Evolutionary conservation across 1,284 basidiomycete genomes (phyloP).

Genomic region (Apiotrichum sp.): DNA sequence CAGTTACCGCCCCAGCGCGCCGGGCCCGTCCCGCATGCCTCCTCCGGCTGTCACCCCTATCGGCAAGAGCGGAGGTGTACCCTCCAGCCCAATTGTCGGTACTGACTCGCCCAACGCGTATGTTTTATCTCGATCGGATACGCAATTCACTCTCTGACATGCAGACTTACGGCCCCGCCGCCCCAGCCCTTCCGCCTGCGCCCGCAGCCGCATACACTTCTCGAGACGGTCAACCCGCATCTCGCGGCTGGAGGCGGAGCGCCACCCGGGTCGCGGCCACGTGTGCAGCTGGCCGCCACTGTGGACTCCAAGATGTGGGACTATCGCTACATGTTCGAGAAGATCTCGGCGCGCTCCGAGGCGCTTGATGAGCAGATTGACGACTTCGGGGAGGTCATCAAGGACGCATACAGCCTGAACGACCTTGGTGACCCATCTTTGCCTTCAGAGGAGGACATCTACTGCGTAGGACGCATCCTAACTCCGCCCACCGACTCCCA

Average conservation of each 20-base stretch:
- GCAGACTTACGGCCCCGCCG: slow-evolving; percentile 18
- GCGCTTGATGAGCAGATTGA: slow-evolving; percentile 78
- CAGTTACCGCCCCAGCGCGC: slow-evolving; percentile 17
- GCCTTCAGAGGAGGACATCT: slow-evolving; percentile 67
- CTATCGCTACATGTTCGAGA: slow-evolving; percentile 89
- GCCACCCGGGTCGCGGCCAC: slow-evolving; percentile 15
- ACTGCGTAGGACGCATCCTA: slow-evolving; percentile 74
- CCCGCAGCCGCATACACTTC: slow-evolving; percentile 31
- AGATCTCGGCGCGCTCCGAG: slow-evolving; percentile 71
- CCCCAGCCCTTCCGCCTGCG: slow-evolving; percentile 35
- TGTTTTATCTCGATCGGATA: background rate
- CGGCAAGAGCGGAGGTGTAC: slow-evolving; percentile 13
- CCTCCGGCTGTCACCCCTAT: slow-evolving; percentile 20
- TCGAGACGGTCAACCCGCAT: slow-evolving; percentile 46
- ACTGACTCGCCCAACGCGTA: slow-evolving; percentile 21
- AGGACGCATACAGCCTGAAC: slow-evolving; percentile 61
- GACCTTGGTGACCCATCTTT: slow-evolving; percentile 70
- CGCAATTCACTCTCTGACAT: background rate
- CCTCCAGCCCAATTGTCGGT: background rate
- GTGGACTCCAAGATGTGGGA: slow-evolving; percentile 33
- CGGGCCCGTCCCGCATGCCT: slow-evolving; percentile 17
- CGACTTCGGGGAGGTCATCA: slow-evolving; percentile 66
- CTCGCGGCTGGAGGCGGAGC: slow-evolving; percentile 21
- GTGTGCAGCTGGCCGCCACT: slow-evolving; percentile 26
- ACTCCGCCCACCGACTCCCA: slow-evolving; percentile 57